A percentile compares a stretch with the other conserved stretches of the same genome.
Conservation (phyloP, 306 rosid genomes). For the Quercus mongolica region DNA sequence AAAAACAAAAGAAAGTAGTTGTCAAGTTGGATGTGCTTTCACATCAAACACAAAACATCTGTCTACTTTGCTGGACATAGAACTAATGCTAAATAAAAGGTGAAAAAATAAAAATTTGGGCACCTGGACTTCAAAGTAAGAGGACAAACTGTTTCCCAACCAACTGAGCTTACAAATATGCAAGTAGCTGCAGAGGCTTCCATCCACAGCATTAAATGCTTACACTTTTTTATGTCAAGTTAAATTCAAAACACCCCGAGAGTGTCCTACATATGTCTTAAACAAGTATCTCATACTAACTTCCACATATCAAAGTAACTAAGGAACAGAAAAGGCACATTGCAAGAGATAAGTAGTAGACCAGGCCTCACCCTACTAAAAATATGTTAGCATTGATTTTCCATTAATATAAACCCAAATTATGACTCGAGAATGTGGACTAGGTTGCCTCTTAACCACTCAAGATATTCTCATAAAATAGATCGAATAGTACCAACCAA, state of each 20-base stretch:
- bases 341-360: background rate
- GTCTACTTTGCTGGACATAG: slow-evolving; percentile 16
- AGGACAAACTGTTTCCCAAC: slow-evolving; percentile 10
- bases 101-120: background rate
- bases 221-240: slow-evolving; percentile 1
- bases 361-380: background rate
- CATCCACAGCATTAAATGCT: slow-evolving; percentile 7
- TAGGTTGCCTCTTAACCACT: no score
- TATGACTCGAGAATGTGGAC: no score
- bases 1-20: slow-evolving; percentile 13
- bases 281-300: background rate
- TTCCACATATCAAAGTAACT: background rate
- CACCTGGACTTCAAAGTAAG: slow-evolving; percentile 11
- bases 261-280: background rate
- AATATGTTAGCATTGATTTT: no score
- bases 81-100: slow-evolving; percentile 7
- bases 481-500: background rate
- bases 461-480: background rate
- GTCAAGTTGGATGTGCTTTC: slow-evolving; percentile 20
- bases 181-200: slow-evolving; percentile 5
- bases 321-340: background rate
- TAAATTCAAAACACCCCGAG: slow-evolving; percentile 11
- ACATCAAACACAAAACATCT: slow-evolving; percentile 17
- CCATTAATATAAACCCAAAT: no score
- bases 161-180: slow-evolving; percentile 11